phyloP scores from a whole-genome alignment of 1,284 basidiomycete species.

The Fomitopsis pinicola region DNA sequence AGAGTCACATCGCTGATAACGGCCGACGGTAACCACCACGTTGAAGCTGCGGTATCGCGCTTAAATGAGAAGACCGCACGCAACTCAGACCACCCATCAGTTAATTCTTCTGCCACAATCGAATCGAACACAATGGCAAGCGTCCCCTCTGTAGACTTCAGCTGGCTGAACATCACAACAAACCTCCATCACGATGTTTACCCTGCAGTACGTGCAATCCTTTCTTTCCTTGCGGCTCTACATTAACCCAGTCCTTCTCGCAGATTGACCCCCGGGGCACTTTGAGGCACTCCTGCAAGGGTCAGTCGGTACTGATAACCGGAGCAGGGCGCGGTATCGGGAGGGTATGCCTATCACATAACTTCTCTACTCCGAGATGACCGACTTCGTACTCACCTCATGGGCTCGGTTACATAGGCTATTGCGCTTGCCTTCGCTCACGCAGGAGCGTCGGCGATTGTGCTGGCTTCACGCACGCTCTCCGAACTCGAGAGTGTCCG shows the following conservation, averaged over 20 bases:
- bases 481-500: background rate
- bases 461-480: background rate
- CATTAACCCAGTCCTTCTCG: background rate
- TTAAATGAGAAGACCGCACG: too few relatives aligned
- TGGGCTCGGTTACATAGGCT: background rate
- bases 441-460: background rate
- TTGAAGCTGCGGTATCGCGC: too few relatives aligned
- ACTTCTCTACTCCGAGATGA: background rate
- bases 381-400: background rate
- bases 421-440: background rate
- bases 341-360: background rate
- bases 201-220: background rate
- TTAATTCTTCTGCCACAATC: background rate
- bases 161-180: background rate
- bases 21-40: too few relatives aligned
- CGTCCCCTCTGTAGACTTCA: background rate
- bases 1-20: too few relatives aligned
- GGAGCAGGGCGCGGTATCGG: background rate
- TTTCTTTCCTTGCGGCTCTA: too few relatives aligned
- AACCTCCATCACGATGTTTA: background rate
- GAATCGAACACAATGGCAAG: background rate
- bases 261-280: background rate
- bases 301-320: background rate
- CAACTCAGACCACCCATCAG: too few relatives aligned
- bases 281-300: background rate